Evolutionary conservation across 2,329 filamentous ascomycete species (phyloP).

Genomic region (Madurella fahalii): DNA sequence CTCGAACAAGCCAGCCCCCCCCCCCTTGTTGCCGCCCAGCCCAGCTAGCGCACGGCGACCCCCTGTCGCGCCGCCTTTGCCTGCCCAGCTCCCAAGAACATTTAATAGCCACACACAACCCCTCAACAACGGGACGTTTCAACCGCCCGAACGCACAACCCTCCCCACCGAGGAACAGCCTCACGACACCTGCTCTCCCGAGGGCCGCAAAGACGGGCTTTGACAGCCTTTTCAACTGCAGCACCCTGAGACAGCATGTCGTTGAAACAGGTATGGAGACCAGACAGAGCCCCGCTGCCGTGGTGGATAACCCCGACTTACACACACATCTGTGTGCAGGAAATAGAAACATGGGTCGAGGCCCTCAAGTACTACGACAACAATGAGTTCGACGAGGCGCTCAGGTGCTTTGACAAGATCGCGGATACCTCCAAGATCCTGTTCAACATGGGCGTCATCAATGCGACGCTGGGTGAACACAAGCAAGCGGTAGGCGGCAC

Average conservation of each 20-base stretch:
- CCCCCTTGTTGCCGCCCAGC: conserved; percentile 23
- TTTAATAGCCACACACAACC: conserved; percentile 23
- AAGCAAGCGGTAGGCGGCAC: conserved; percentile 74
- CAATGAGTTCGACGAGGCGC: conserved; percentile 90
- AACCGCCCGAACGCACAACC: conserved; percentile 19
- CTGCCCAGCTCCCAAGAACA: conserved; percentile 10
- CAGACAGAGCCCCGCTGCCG: not conserved
- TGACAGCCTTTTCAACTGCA: conserved; percentile 16
- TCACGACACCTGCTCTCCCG: conserved; percentile 8
- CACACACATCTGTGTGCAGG: conserved; percentile 47
- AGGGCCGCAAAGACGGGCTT: conserved; percentile 19
- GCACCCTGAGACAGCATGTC: conserved; percentile 44
- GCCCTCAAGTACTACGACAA: conserved; percentile 91
- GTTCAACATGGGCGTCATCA: conserved; percentile 97
- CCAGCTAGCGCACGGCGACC: conserved; percentile 10
- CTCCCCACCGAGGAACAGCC: conserved; percentile 13
- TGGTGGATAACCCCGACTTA: conserved; percentile 6
- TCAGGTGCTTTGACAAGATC: conserved; percentile 80
- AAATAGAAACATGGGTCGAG: conserved; percentile 98
- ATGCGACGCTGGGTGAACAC: conserved; percentile 93
- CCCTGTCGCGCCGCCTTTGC: conserved; percentile 11
- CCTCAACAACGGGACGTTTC: conserved; percentile 17
- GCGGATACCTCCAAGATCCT: conserved; percentile 95
- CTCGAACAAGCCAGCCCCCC: conserved; percentile 22
- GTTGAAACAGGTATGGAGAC: conserved; percentile 51